Percentiles rank a stretch among this genome's conserved stretches.
Evolutionary conservation across 345 rosid species (phyloP).

Genomic region (Mangifera indica): DNA sequence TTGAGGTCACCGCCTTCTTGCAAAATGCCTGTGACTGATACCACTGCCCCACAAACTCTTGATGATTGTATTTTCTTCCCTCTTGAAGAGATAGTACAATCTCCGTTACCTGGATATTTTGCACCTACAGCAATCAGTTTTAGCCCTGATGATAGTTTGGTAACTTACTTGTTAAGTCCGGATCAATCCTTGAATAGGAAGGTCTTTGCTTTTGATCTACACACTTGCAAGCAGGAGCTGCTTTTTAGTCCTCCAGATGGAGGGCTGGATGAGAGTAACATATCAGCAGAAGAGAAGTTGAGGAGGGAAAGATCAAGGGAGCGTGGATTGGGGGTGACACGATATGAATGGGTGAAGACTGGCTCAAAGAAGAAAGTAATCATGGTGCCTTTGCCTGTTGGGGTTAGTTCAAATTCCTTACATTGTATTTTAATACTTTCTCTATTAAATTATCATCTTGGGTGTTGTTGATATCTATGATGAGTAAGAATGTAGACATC

Average conservation of each 20-base stretch:
- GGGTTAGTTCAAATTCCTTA: slow-evolving; percentile 54
- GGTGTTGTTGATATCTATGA: background rate
- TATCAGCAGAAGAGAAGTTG: slow-evolving; percentile 81
- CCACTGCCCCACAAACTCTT: slow-evolving; percentile 31
- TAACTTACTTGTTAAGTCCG: slow-evolving; percentile 74
- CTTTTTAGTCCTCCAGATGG: slow-evolving; percentile 83
- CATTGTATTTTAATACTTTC: background rate
- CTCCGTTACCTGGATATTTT: slow-evolving; percentile 87
- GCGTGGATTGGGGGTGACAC: slow-evolving; percentile 91
- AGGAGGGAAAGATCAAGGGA: slow-evolving; percentile 91
- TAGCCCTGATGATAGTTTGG: slow-evolving; percentile 75
- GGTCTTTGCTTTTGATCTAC: slow-evolving; percentile 65
- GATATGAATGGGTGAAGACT: slow-evolving; percentile 90
- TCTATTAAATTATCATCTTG: background rate
- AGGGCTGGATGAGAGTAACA: slow-evolving; percentile 87
- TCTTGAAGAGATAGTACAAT: slow-evolving; percentile 78
- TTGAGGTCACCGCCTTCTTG: slow-evolving; percentile 29
- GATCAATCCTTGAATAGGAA: slow-evolving; percentile 67
- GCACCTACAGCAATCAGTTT: slow-evolving; percentile 75
- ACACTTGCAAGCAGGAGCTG: slow-evolving; percentile 55
- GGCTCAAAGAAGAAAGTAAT: slow-evolving; percentile 60
- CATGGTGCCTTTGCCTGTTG: slow-evolving; percentile 89
- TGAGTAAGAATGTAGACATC: background rate
- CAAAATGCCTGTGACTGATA: slow-evolving; percentile 58
- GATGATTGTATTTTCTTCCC: slow-evolving; percentile 51